phyloP scores from a whole-genome alignment of 2,329 filamentous ascomycete species.

The Cladosporium phlei region DNA sequence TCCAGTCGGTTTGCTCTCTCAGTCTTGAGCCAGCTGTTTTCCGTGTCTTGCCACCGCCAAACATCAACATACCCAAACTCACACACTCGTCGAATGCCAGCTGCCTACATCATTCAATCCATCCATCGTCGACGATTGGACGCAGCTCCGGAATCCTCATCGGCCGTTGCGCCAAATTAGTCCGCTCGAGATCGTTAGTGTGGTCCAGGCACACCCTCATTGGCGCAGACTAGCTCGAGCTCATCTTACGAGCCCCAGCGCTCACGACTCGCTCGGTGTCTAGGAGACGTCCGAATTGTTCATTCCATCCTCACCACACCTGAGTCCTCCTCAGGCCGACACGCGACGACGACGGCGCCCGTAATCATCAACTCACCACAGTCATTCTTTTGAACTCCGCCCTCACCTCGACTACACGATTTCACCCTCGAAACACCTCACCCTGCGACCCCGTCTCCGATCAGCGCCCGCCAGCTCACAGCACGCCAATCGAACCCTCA shows the following conservation, averaged over 20 bases:
- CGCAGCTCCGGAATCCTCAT: no score
- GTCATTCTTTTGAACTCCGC: slow-evolving; percentile 9
- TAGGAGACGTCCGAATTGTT: slow-evolving; percentile 1
- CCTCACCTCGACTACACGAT: background rate
- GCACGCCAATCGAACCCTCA: slow-evolving; percentile 8
- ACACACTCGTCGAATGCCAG: no score
- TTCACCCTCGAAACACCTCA: background rate
- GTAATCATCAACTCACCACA: slow-evolving; percentile 11
- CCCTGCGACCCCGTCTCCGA: background rate
- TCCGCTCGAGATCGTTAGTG: no score
- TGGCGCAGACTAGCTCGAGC: no score
- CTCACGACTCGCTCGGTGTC: background rate
- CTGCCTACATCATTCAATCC: no score
- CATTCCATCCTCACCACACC: slow-evolving; percentile 7
- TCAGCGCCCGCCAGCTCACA: slow-evolving; percentile 1
- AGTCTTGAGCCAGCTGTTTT: no score
- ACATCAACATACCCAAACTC: no score
- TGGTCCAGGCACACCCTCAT: no score
- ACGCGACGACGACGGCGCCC: slow-evolving; percentile 1
- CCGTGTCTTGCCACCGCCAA: no score
- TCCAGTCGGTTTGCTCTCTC: no score
- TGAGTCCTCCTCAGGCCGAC: background rate
- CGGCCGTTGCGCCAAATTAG: no score
- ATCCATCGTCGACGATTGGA: no score
- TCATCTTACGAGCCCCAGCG: background rate